Evolutionary conservation across 176 grass and related monocot genomes (phyloP).

Genomic region (Ananas comosus): DNA sequence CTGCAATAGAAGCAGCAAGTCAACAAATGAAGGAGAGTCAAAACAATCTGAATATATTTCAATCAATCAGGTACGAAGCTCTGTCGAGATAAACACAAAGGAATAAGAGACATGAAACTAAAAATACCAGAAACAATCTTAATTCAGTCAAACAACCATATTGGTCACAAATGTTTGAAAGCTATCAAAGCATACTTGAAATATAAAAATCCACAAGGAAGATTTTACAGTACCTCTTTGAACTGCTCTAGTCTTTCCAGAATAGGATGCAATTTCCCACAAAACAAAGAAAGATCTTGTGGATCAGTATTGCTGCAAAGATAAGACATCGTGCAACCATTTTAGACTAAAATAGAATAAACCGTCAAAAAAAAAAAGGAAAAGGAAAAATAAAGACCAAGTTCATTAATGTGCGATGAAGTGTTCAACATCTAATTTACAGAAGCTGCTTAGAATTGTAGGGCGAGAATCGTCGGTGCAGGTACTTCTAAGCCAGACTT

Average conservation of each 20-base stretch:
- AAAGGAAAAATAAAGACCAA: background rate
- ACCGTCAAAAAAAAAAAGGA: background rate
- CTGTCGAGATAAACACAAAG: background rate
- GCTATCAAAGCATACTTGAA: too few relatives aligned
- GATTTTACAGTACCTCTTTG: conserved; percentile 51
- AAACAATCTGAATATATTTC: background rate
- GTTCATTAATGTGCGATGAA: background rate
- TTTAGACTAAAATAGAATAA: conserved; percentile 4
- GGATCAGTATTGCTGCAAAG: conserved; percentile 39
- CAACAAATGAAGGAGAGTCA: background rate
- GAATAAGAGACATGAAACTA: too few relatives aligned
- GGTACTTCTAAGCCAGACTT: background rate
- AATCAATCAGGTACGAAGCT: background rate
- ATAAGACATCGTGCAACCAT: conserved; percentile 10
- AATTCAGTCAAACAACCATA: too few relatives aligned
- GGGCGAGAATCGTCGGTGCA: background rate
- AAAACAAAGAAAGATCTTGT: conserved; percentile 50
- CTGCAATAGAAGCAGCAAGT: conserved; percentile 21
- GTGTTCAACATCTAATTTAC: background rate
- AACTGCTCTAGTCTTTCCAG: conserved; percentile 82
- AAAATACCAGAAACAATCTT: too few relatives aligned
- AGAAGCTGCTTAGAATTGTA: too few relatives aligned
- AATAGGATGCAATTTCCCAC: conserved; percentile 51
- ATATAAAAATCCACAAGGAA: background rate
- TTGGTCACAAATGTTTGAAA: too few relatives aligned